Base-by-base conservation (phyloP, 106 monocot genomes). In the Narthecium ossifragum region DNA sequence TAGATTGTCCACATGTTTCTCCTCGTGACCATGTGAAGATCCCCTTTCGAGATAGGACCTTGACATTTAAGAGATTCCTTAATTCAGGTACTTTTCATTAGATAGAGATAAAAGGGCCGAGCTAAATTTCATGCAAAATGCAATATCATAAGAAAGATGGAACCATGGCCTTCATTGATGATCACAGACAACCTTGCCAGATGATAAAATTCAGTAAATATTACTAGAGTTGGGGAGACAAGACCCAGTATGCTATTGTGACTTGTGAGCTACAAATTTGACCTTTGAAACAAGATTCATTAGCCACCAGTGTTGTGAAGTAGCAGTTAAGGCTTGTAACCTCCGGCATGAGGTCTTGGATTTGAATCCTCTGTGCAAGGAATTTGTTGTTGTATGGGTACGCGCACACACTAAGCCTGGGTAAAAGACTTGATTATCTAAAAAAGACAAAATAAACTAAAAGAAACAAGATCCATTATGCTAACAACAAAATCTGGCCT, bases 11-110 rank as follows among this genome's bases (percentile, higher is more conserved):
- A 46, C 53, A 46, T 75, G 51, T 65, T 50, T 34, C 34, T 60
- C 31, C 22, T 60, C 45, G 18, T 68, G 27, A 37, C 63, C 46
- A 46, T 26, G 31, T 45, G 58, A 63, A 31, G 53, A 37, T 17
- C 39, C 71, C 17, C 46, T 76, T 37, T 57, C 50, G 32, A 50
- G 48, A 14, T 63, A 65, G 29, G 65, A 27, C 62, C 73, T 65
- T 37, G 67, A 54, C 9, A 62, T 28, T 8, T 34, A 59, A 64
- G 28, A 14, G 30, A 53, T 51, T 51, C 13, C 30, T 77, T 24
- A 36, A 22, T 30, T 25, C 33, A 2, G 34, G 21, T 57, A 17
- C 30, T 30, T 21, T 33, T 11, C 39, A 48, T 28, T 2, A 54
- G 38, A 34, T 4, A 1, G 38, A 55, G 6, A 2, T 30, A 55